These are phyloP conservation scores for Phytopythium delawarense DNA, from an alignment of 352 stramenopile species.

Conservation along the genomic window DNA sequence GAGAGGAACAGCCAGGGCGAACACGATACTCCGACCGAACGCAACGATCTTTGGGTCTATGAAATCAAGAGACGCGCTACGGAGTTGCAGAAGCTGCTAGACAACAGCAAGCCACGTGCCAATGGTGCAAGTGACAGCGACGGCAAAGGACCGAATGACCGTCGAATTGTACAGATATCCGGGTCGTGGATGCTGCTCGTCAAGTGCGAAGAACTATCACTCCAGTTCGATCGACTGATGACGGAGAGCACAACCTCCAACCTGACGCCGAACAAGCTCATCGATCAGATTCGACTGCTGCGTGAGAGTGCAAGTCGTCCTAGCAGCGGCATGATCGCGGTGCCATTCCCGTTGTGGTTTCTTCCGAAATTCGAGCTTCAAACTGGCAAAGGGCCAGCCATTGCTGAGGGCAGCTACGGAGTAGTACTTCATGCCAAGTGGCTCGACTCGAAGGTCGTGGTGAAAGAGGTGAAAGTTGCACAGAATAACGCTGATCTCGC, in stretches of 20 bases:
- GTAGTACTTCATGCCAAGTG: constrained; percentile 10
- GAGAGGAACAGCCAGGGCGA: not conserved
- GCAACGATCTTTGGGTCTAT: not conserved
- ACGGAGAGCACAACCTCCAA: not conserved
- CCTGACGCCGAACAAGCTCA: not conserved
- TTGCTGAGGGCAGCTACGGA: constrained; percentile 3
- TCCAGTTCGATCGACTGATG: not conserved
- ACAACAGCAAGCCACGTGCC: not conserved
- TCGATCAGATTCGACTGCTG: not conserved
- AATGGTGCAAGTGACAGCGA: too few species aligned
- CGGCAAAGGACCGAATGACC: not conserved
- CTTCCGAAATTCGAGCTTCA: not conserved
- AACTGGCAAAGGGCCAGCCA: not conserved
- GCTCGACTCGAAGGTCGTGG: constrained; percentile 12
- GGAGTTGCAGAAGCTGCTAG: not conserved
- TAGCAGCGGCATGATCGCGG: not conserved
- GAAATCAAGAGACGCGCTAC: not conserved
- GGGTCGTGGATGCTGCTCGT: not conserved
- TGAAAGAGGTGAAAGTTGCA: constrained; percentile 6
- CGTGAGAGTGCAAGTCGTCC: not conserved
- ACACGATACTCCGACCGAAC: not conserved
- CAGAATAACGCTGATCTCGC: not conserved
- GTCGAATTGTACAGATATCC: not conserved
- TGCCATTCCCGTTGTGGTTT: not conserved
- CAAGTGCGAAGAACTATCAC: not conserved